Percentiles rank a stretch among this genome's conserved stretches.
Evolutionary conservation across 352 stramenopile species (phyloP).

Genomic region (Bremia lactucae): DNA sequence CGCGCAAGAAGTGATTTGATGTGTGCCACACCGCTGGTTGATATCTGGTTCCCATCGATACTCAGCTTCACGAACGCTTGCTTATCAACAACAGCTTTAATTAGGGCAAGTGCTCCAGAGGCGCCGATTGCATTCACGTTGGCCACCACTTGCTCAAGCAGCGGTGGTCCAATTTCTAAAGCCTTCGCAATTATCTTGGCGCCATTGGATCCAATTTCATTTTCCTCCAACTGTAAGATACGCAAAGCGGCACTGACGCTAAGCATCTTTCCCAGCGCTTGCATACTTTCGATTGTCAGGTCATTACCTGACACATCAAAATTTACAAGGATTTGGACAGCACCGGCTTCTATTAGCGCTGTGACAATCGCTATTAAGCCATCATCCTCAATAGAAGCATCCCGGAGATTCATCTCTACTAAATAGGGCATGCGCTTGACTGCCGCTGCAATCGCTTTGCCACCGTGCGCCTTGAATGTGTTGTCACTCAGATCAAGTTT

Average conservation of each 20-base stretch:
- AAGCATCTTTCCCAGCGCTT: slow-evolving; percentile 35
- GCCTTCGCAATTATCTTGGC: slow-evolving; percentile 59
- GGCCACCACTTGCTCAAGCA: slow-evolving; percentile 72
- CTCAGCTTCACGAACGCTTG: slow-evolving; percentile 38
- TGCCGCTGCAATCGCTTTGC: slow-evolving; percentile 75
- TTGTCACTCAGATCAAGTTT: slow-evolving; percentile 91
- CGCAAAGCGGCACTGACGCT: slow-evolving; percentile 43
- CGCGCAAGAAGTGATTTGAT: slow-evolving; percentile 40
- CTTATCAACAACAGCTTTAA: slow-evolving; percentile 50
- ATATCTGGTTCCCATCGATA: slow-evolving; percentile 80
- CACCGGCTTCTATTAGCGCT: slow-evolving; percentile 41
- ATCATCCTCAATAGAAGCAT: slow-evolving; percentile 86
- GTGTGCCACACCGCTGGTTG: slow-evolving; percentile 39
- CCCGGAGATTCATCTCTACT: slow-evolving; percentile 82
- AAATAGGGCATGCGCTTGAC: slow-evolving; percentile 62
- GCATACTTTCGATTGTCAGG: slow-evolving; percentile 59
- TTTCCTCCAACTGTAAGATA: slow-evolving; percentile 87
- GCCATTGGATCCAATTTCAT: slow-evolving; percentile 87
- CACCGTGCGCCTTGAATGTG: slow-evolving; percentile 85
- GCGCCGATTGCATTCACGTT: slow-evolving; percentile 86
- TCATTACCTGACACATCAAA: slow-evolving; percentile 93
- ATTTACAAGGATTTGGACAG: slow-evolving; percentile 30
- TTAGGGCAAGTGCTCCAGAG: slow-evolving; percentile 77
- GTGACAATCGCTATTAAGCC: slow-evolving; percentile 77
- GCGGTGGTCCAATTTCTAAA: slow-evolving; percentile 36